Base-by-base conservation (phyloP, 1,284 basidiomycete genomes). In the Neotropicomus parvogracilis region DNA sequence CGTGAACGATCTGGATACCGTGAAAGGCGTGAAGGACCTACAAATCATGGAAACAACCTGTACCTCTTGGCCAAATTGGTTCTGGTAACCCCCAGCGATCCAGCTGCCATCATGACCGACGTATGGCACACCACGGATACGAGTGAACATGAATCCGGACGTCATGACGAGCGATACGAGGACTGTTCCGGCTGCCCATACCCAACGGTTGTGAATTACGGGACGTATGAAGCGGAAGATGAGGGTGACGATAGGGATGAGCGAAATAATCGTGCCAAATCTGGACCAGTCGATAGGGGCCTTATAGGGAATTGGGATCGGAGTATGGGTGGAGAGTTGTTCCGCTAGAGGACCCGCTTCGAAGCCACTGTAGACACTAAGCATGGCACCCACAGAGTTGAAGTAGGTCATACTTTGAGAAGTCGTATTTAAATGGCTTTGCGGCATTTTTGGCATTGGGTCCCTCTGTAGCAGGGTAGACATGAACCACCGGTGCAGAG, bases 91-190 rank as follows among this genome's bases (percentile, higher is more conserved):
- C 9, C 73, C 77, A 9, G 91, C 89, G 62, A 97, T 88, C 85
- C 92, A 95, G 53, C 76, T 77, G 17, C 85, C 82, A 62, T 70
- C 83, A 3, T 70, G 67, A 31, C 80, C 83, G 44, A 78, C 75
- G 61, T 82, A 92, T 2, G 94, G 94, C 48, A 81, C 80, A 40
- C 78, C 78, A 54, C 95, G 85, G 61, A 99, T 99, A 54, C 85
- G 85, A 58, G 91, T 92, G 75, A 97, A 99, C 97, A 99, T 99
- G 74, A 87, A 89, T 4, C 94, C 94, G 8, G 85, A 83, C 10
- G 84, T 95, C 84, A 95, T 94, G 58, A 91, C 70, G 28, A 95
- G 76, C 32, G 85, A 85, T 6, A 79, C 76, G 48, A 85, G 54
- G 46, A 93, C 70, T 21, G 78, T 83, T 39, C 72, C 69, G 11